Conservation (phyloP, 768 basidiomycete species). For the Leccinum subgranulosum region DNA sequence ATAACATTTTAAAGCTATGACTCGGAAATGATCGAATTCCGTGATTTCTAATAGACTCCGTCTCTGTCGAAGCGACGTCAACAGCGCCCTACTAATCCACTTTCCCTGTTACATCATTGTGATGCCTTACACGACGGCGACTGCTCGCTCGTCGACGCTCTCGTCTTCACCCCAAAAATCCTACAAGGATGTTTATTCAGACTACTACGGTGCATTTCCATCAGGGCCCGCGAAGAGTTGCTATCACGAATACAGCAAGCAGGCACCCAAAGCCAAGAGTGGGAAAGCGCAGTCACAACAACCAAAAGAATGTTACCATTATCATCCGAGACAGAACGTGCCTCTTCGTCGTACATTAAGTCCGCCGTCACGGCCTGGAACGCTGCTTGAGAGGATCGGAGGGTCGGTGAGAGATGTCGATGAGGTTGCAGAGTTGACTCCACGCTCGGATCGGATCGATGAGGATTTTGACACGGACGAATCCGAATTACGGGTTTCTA, state of each 20-base stretch:
- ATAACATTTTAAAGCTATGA: too few species aligned
- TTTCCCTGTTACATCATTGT: background rate
- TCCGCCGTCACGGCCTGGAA: constrained; percentile 3
- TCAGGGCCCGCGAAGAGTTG: background rate
- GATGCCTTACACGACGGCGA: constrained; percentile 3
- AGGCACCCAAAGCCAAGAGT: constrained; percentile 4
- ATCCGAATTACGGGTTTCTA: background rate
- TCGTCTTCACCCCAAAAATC: background rate
- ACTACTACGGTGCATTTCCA: background rate
- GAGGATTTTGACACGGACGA: background rate
- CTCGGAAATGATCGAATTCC: too few species aligned
- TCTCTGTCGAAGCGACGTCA: background rate
- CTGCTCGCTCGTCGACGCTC: background rate
- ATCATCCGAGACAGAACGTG: background rate
- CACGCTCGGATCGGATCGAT: constrained; percentile 9
- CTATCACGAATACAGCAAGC: background rate
- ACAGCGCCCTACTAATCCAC: background rate
- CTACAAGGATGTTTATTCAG: constrained; percentile 1
- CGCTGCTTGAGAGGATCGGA: constrained; percentile 23
- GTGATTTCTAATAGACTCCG: constrained; percentile 6
- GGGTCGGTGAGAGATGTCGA: background rate
- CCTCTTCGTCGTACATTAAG: constrained; percentile 15
- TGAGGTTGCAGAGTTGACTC: background rate
- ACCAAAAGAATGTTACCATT: background rate
- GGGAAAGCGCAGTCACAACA: constrained; percentile 1